Percentiles rank a stretch among this genome's conserved stretches.
Conservation (phyloP, 1,284 basidiomycete genomes). For the Pyrrhoderma lamaoense region DNA sequence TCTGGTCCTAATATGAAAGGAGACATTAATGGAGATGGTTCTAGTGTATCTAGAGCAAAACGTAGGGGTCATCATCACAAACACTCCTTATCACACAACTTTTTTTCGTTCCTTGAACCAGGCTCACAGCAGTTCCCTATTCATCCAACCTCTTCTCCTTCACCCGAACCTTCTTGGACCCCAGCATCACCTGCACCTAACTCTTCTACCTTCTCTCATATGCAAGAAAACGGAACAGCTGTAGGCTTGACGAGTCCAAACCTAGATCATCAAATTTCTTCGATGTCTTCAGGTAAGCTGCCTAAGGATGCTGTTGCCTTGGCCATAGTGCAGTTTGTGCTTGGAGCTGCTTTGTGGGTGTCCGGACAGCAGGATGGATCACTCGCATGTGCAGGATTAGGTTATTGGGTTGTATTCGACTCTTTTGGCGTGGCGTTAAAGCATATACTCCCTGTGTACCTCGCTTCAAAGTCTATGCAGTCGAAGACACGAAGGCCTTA, state of each 20-base stretch:
- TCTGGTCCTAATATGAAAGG: slow-evolving; percentile 21
- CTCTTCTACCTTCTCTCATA: slow-evolving; percentile 7
- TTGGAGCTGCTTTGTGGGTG: slow-evolving; percentile 79
- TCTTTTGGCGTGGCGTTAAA: slow-evolving; percentile 67
- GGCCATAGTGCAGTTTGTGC: slow-evolving; percentile 41
- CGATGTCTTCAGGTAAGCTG: background rate
- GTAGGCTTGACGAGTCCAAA: slow-evolving; percentile 11
- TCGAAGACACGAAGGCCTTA: slow-evolving; percentile 43
- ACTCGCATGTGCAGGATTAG: slow-evolving; percentile 81
- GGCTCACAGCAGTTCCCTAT: slow-evolving; percentile 24
- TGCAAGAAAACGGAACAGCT: slow-evolving; percentile 10
- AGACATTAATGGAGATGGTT: slow-evolving; percentile 18
- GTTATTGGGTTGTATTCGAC: slow-evolving; percentile 96
- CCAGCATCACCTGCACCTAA: slow-evolving; percentile 14
- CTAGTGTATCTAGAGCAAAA: slow-evolving; percentile 32
- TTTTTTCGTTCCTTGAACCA: slow-evolving; percentile 83
- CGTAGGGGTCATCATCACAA: slow-evolving; percentile 85
- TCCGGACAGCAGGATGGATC: slow-evolving; percentile 88
- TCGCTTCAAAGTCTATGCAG: slow-evolving; percentile 25
- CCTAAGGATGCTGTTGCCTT: slow-evolving; percentile 8
- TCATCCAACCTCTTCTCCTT: slow-evolving; percentile 5
- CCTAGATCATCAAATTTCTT: background rate
- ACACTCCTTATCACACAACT: slow-evolving; percentile 90
- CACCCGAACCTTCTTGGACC: slow-evolving; percentile 24
- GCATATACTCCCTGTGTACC: slow-evolving; percentile 41